Conservation (phyloP, 345 rosid genomes). For the Citrus trifoliata region DNA sequence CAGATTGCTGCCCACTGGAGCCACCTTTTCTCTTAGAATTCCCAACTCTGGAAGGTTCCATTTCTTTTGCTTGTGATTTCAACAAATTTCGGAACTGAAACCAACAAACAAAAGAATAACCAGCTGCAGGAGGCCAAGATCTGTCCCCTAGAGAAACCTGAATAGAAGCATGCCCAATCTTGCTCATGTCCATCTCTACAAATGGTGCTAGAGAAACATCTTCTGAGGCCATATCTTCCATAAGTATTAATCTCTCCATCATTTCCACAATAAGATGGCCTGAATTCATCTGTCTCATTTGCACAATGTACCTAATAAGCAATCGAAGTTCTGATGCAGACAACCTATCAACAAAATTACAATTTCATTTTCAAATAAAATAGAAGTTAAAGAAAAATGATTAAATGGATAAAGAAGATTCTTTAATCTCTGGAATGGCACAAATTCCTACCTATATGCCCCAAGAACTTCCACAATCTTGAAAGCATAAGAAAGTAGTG, state of each 20-base stretch:
- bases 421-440: slow-evolving; percentile 4
- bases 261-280: slow-evolving; percentile 79
- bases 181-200: slow-evolving; percentile 95
- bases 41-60: slow-evolving; percentile 56
- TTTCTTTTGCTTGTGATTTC: slow-evolving; percentile 62
- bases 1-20: slow-evolving; percentile 53
- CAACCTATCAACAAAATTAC: slow-evolving; percentile 63
- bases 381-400: slow-evolving; percentile 12
- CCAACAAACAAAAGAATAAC: slow-evolving; percentile 99
- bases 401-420: slow-evolving; percentile 9
- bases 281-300: slow-evolving; percentile 75
- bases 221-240: slow-evolving; percentile 80
- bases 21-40: slow-evolving; percentile 45
- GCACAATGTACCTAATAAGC: slow-evolving; percentile 81
- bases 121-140: slow-evolving; percentile 99
- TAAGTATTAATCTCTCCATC: slow-evolving; percentile 89
- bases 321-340: slow-evolving; percentile 87
- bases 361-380: slow-evolving; percentile 18
- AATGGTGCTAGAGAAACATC: slow-evolving; percentile 90
- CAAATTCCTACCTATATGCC: slow-evolving; percentile 67
- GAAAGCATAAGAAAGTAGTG: slow-evolving; percentile 71
- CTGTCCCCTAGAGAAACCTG: slow-evolving; percentile 98
- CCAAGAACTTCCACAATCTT: slow-evolving; percentile 98
- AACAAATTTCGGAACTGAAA: slow-evolving; percentile 82
- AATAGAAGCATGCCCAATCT: slow-evolving; percentile 91